Conservation (phyloP, 2,329 filamentous ascomycete genomes). For the Aspergillus phoenicis region DNA sequence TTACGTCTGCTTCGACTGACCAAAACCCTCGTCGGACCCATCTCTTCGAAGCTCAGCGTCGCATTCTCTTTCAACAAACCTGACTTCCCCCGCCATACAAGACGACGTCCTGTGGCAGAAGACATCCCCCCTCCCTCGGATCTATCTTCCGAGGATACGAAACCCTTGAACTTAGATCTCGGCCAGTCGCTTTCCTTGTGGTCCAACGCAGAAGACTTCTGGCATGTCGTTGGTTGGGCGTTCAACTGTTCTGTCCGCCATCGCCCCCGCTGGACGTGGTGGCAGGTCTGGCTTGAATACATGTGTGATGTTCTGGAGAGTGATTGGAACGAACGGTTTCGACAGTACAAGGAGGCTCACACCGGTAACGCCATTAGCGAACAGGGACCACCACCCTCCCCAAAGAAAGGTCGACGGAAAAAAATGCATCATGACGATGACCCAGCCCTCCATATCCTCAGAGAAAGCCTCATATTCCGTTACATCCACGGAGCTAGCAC, state of each 20-base stretch:
- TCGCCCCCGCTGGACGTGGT: conserved; percentile 75
- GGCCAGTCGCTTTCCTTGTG: conserved; percentile 70
- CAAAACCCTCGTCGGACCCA: conserved; percentile 65
- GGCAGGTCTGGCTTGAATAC: conserved; percentile 77
- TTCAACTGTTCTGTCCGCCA: conserved; percentile 82
- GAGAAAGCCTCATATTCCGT: conserved; percentile 46
- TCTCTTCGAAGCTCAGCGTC: conserved; percentile 68
- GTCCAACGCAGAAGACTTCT: conserved; percentile 80
- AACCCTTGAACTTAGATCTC: conserved; percentile 60
- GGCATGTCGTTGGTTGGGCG: conserved; percentile 85
- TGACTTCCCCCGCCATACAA: conserved; percentile 35
- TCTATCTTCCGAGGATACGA: conserved; percentile 49
- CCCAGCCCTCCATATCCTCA: conserved; percentile 24
- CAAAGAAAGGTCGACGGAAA: conserved; percentile 7
- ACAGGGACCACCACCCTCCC: no score
- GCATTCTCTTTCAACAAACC: conserved; percentile 69
- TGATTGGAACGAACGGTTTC: conserved; percentile 45
- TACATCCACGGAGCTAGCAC: conserved; percentile 41
- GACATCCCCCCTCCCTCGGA: conserved; percentile 12
- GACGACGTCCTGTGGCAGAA: conserved; percentile 28
- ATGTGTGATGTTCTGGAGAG: conserved; percentile 56
- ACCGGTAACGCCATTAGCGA: background rate
- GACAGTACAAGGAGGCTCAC: conserved; percentile 7
- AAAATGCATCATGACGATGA: conserved; percentile 23
- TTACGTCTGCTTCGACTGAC: conserved; percentile 71